Evolutionary conservation across 352 stramenopile species (phyloP).

Genomic region (Pythium phragmitis): DNA sequence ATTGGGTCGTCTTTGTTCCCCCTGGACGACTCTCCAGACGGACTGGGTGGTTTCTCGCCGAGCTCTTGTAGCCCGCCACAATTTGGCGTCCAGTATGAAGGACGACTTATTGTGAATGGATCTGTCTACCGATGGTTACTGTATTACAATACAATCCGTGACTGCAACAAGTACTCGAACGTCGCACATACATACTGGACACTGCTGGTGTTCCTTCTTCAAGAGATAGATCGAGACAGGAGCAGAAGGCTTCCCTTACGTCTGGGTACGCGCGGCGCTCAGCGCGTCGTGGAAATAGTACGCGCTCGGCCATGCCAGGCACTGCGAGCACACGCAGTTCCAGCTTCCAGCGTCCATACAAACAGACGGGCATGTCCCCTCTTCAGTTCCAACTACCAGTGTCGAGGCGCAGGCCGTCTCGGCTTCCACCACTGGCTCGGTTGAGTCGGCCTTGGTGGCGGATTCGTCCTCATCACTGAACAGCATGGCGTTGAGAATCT

Average conservation of each 20-base stretch:
- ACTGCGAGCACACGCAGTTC: constrained; percentile 13
- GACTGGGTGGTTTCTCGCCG: no score
- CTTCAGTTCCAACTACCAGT: neutral
- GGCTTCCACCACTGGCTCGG: neutral
- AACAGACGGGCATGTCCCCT: neutral
- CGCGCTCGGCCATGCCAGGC: constrained; percentile 15
- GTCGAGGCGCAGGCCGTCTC: no score
- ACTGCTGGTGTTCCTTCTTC: neutral
- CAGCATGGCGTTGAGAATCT: constrained; percentile 23
- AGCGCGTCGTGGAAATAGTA: constrained; percentile 12
- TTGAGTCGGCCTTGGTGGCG: neutral
- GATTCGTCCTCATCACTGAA: constrained; percentile 20
- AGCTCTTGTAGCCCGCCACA: no score
- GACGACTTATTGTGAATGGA: no score
- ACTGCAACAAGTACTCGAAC: no score
- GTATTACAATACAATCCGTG: no score
- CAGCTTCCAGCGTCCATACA: neutral
- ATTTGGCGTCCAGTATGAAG: no score
- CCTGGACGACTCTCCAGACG: no score
- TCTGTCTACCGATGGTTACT: no score
- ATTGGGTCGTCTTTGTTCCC: no score
- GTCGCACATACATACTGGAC: neutral
- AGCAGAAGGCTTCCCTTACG: neutral
- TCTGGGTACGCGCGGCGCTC: constrained; percentile 4
- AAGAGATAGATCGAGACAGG: neutral